Evolutionary conservation across 345 rosid species (phyloP).

Genomic region (Gossypium stocksii): DNA sequence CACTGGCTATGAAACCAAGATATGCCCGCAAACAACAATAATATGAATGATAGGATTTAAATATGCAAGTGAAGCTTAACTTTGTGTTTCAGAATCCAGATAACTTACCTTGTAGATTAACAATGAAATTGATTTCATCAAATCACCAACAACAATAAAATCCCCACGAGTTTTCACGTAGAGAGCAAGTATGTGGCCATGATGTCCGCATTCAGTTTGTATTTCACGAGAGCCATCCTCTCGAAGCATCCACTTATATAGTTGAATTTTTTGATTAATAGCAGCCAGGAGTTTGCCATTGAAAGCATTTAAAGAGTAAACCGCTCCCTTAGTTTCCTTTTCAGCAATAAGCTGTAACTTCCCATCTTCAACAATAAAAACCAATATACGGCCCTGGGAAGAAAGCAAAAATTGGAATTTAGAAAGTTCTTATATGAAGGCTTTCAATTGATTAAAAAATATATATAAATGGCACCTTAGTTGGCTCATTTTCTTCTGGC

Average conservation of each 20-base stretch:
- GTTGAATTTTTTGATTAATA: slow-evolving; percentile 84
- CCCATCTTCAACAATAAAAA: slow-evolving; percentile 81
- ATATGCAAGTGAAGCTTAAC: background rate
- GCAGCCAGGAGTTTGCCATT: slow-evolving; percentile 93
- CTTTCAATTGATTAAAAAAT: background rate
- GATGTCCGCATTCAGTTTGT: slow-evolving; percentile 91
- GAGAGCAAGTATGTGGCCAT: slow-evolving; percentile 85
- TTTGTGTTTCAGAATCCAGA: background rate
- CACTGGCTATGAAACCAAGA: background rate
- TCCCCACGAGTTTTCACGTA: slow-evolving; percentile 93
- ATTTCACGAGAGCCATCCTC: slow-evolving; percentile 84
- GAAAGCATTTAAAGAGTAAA: slow-evolving; percentile 78
- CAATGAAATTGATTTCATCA: slow-evolving; percentile 89
- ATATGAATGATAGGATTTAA: background rate
- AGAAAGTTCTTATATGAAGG: background rate
- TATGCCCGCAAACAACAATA: background rate
- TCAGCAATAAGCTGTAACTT: slow-evolving; percentile 80
- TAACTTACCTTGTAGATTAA: slow-evolving; percentile 75
- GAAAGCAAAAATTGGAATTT: background rate
- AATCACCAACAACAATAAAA: slow-evolving; percentile 90
- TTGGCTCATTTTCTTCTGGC: slow-evolving; percentile 85
- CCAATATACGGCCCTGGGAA: slow-evolving; percentile 78
- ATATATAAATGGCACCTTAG: slow-evolving; percentile 47
- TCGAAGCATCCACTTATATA: slow-evolving; percentile 89
- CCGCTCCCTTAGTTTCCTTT: slow-evolving; percentile 94